A percentile compares a stretch with the other conserved stretches of the same genome.
These are phyloP conservation scores for Trematosphaeria pertusa DNA, from an alignment of 2,329 filamentous ascomycete genomes.

Conservation along the genomic window DNA sequence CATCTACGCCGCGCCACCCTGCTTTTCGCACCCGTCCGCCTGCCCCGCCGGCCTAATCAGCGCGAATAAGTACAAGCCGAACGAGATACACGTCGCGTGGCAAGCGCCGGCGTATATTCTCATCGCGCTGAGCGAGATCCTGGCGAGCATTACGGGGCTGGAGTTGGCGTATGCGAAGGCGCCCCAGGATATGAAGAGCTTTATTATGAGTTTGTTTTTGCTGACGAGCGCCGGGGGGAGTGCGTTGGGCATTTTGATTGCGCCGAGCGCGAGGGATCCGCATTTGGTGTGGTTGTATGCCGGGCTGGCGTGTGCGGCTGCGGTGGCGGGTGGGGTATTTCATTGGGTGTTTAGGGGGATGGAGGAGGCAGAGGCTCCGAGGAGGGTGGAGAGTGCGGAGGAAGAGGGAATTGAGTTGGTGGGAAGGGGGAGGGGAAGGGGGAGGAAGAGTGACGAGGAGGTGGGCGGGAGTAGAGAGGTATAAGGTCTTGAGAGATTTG, in stretches of 20 bases:
- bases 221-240: constrained; percentile 66
- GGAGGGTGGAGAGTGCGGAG: constrained; percentile 10
- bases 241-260: constrained; percentile 67
- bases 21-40: constrained; percentile 54
- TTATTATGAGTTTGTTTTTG: constrained; percentile 64
- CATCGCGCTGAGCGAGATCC: constrained; percentile 54
- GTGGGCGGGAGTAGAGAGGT: no score
- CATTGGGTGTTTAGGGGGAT: constrained; percentile 55
- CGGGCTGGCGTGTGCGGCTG: constrained; percentile 60
- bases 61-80: constrained; percentile 44
- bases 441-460: not conserved
- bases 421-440: not conserved
- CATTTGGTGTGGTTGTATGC: constrained; percentile 72
- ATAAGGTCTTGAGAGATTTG: no score
- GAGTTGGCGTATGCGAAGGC: constrained; percentile 58
- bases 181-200: constrained; percentile 56
- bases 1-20: constrained; percentile 62
- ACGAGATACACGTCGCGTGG: constrained; percentile 54
- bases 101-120: constrained; percentile 56
- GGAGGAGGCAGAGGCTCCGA: constrained; percentile 7
- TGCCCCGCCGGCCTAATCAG: constrained; percentile 45
- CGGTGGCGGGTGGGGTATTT: constrained; percentile 60
- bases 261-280: constrained; percentile 68
- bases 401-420: constrained; percentile 22
- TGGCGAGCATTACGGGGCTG: constrained; percentile 56